These are phyloP conservation scores for Dillenia turbinata DNA, from an alignment of 164 flowering plant species.

Conservation along the genomic window DNA sequence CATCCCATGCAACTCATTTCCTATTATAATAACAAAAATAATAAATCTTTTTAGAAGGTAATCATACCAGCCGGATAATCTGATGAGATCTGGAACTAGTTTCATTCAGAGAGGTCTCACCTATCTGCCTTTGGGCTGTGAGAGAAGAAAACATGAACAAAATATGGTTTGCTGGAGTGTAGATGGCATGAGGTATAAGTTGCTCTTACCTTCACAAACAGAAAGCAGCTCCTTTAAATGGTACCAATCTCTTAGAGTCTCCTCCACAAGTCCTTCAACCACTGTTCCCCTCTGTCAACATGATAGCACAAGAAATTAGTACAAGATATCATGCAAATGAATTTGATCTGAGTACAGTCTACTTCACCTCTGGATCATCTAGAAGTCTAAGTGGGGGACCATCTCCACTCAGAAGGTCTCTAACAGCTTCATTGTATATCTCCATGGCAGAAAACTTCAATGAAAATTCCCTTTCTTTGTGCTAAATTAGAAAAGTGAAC, in stretches of 20 bases:
- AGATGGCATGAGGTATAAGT: background rate
- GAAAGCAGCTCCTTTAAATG: constrained; percentile 75
- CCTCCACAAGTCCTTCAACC: constrained; percentile 88
- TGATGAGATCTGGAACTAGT: constrained; percentile 98
- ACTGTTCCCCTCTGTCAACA: constrained; percentile 75
- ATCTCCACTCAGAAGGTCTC: constrained; percentile 76
- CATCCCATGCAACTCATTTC: too few species aligned
- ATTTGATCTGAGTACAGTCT: background rate
- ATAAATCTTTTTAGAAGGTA: background rate
- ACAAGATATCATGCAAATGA: background rate
- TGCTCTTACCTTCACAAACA: constrained; percentile 67
- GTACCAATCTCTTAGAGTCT: constrained; percentile 48
- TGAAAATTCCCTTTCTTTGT: constrained; percentile 62
- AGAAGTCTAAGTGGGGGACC: constrained; percentile 71
- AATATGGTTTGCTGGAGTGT: background rate
- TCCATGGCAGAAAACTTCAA: constrained; percentile 94
- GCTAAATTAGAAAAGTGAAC: constrained; percentile 31
- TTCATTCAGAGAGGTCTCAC: constrained; percentile 88
- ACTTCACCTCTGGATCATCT: constrained; percentile 93
- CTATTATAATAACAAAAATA: too few species aligned
- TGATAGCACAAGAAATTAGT: constrained; percentile 5
- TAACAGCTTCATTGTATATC: constrained; percentile 91
- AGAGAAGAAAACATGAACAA: constrained; percentile 9
- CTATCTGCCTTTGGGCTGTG: constrained; percentile 89
- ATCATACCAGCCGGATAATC: constrained; percentile 76